Evolutionary conservation across 176 grass and related monocot species (phyloP).

Genomic region (Zea luxurians): DNA sequence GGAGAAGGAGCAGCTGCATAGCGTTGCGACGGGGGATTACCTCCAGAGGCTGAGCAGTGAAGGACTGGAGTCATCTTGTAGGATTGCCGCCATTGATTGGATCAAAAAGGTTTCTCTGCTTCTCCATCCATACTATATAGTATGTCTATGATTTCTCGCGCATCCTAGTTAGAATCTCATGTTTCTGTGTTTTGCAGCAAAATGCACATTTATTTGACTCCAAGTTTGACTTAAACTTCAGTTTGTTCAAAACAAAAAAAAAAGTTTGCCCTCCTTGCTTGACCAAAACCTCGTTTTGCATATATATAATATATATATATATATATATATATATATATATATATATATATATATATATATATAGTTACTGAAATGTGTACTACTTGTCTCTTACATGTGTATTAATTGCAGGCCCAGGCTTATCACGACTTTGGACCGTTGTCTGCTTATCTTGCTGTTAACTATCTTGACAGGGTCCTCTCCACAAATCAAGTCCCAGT

Average conservation of each 20-base stretch:
- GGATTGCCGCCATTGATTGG: constrained; percentile 69
- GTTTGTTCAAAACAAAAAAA: neutral
- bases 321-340: neutral
- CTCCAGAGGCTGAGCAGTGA: constrained; percentile 53
- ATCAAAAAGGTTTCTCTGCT: constrained; percentile 69
- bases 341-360: no score
- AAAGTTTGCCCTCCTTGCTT: neutral
- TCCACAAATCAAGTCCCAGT: constrained; percentile 62
- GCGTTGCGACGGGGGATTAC: constrained; percentile 32
- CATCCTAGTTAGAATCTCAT: neutral
- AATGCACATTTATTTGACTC: neutral
- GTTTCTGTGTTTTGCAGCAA: neutral
- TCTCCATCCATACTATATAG: neutral
- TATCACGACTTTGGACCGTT: constrained; percentile 69
- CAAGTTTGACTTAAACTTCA: neutral
- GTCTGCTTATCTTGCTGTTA: constrained; percentile 72
- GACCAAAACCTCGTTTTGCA: constrained; percentile 4
- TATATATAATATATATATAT: neutral
- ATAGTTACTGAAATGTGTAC: constrained; percentile 27
- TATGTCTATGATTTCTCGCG: no score
- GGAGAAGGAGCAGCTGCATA: constrained; percentile 62
- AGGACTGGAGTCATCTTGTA: constrained; percentile 55
- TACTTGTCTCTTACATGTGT: constrained; percentile 24
- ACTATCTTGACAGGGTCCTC: constrained; percentile 83
- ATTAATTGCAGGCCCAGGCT: constrained; percentile 55